A percentile compares a stretch with the other conserved stretches of the same genome.
phyloP scores from a whole-genome alignment of 176 grass and related monocot genomes.

The Saccharum spontaneum region DNA sequence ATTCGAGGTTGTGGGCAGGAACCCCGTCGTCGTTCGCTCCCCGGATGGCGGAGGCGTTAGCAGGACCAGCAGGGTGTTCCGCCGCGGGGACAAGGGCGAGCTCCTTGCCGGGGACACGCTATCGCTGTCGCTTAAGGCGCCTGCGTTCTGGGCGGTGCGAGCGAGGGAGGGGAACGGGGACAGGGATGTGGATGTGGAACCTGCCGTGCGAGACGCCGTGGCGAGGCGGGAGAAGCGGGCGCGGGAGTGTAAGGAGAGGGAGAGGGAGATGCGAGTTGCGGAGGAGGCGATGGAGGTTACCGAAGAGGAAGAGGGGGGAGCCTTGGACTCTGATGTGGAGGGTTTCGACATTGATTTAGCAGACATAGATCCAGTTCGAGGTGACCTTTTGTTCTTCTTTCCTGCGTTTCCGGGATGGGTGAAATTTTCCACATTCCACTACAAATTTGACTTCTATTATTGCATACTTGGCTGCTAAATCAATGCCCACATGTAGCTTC shows the following conservation, averaged over 20 bases:
- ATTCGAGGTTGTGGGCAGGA: constrained; percentile 74
- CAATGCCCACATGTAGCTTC: too few species aligned
- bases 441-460: neutral
- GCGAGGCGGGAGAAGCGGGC: constrained; percentile 64
- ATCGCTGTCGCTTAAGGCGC: constrained; percentile 56
- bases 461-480: too few species aligned
- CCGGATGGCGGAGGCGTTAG: neutral
- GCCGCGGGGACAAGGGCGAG: constrained; percentile 57
- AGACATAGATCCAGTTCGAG: constrained; percentile 62
- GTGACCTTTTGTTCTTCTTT: constrained; percentile 35
- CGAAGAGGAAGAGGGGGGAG: constrained; percentile 4
- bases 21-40: constrained; percentile 59
- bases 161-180: neutral
- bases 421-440: too few species aligned
- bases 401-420: too few species aligned
- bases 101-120: constrained; percentile 53
- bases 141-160: constrained; percentile 57
- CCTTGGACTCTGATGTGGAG: constrained; percentile 28
- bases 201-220: constrained; percentile 65
- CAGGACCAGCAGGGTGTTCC: constrained; percentile 28
- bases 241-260: constrained; percentile 53
- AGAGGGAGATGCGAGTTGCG: constrained; percentile 30
- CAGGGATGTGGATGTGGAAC: constrained; percentile 29
- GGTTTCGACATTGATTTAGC: constrained; percentile 39
- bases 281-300: constrained; percentile 41